Evolutionary conservation across 1,284 basidiomycete species (phyloP).

Genomic region (Ceratobasidium sp.): DNA sequence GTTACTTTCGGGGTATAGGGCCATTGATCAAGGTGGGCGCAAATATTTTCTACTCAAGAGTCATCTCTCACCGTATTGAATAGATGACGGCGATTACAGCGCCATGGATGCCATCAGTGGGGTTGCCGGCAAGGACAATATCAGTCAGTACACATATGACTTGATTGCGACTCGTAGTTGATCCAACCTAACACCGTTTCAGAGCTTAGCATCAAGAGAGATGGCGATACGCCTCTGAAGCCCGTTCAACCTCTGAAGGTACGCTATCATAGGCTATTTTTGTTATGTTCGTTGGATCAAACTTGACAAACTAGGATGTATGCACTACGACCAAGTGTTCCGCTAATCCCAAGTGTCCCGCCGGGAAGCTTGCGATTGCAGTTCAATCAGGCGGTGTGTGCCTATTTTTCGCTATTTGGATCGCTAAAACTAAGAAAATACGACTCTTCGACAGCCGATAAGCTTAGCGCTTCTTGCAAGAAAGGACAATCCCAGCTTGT

Average conservation of each 20-base stretch:
- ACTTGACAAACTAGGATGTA: neutral
- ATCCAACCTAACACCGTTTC: neutral
- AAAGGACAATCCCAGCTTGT: neutral
- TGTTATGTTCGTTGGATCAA: too few relatives aligned
- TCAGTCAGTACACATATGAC: neutral
- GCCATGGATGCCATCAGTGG: slow-evolving; percentile 16
- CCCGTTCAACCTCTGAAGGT: neutral
- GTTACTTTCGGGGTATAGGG: neutral
- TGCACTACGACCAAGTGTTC: slow-evolving; percentile 5
- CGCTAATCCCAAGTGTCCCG: neutral
- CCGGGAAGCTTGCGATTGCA: neutral
- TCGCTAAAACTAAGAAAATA: too few relatives aligned
- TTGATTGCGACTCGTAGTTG: neutral
- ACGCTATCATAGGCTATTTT: neutral
- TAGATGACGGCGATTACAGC: slow-evolving; percentile 1
- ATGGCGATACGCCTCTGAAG: neutral
- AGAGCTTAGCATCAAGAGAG: neutral
- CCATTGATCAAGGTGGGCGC: slow-evolving; percentile 9
- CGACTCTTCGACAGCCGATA: neutral
- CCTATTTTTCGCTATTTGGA: neutral
- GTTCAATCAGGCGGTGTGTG: neutral
- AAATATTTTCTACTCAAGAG: neutral
- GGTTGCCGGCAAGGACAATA: neutral
- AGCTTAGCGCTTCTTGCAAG: neutral
- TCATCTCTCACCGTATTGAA: neutral